A percentile compares a stretch with the other conserved stretches of the same genome.
These are phyloP conservation scores for Solanum ahanhuiri DNA, from an alignment of 257 asterid species.

Conservation along the genomic window DNA sequence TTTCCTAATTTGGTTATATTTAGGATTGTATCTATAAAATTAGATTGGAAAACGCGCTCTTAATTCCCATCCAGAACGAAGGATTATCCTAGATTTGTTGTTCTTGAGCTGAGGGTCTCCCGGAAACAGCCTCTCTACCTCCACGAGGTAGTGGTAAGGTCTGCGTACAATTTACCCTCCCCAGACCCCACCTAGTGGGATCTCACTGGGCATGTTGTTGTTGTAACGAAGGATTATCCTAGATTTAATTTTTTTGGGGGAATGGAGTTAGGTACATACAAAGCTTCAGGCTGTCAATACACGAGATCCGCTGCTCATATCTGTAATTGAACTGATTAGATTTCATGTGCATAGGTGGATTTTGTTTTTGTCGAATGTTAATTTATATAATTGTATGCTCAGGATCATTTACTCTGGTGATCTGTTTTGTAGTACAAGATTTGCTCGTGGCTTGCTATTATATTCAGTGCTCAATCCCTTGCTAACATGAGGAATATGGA, in stretches of 20 bases:
- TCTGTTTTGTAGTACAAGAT: conserved; percentile 53
- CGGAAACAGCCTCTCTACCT: too few species aligned
- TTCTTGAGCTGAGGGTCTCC: too few species aligned
- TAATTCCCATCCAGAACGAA: neutral
- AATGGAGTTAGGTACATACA: neutral
- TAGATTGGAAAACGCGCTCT: neutral
- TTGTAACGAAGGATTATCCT: neutral
- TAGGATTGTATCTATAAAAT: neutral
- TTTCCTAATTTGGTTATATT: neutral
- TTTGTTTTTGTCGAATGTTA: neutral
- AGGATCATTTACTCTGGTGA: neutral
- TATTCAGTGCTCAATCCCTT: conserved; percentile 80
- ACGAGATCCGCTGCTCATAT: neutral
- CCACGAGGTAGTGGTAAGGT: too few species aligned
- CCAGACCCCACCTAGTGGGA: too few species aligned
- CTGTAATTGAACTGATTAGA: neutral
- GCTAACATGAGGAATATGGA: conserved; percentile 90
- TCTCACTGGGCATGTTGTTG: too few species aligned
- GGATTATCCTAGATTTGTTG: neutral
- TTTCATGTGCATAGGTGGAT: neutral
- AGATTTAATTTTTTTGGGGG: neutral
- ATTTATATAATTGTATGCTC: neutral
- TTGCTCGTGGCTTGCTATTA: conserved; percentile 91
- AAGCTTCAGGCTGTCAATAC: neutral
- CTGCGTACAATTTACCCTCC: too few species aligned